Base-by-base conservation (phyloP, 495 filamentous ascomycete species). In the Aspergillus mulundensis region DNA sequence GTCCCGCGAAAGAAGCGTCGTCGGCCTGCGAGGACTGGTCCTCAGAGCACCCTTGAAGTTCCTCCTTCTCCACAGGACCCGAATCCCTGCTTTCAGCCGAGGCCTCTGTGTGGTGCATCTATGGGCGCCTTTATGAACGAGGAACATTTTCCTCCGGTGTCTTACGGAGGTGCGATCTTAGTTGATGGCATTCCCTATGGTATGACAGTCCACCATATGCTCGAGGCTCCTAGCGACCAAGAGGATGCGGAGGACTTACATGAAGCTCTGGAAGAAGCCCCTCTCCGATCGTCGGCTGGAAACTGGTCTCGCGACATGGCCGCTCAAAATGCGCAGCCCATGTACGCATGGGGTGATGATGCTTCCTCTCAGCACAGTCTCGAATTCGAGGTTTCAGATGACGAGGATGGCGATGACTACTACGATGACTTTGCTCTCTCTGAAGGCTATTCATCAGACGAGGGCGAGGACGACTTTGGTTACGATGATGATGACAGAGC, bases 131-230 rank as follows among this genome's bases (percentile, higher is more conserved):
- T 88, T 72, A 81, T 87, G 51, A 87, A 89, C 42, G 85, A 89
- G 45, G 82, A 87, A 40, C 91, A 95, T 61, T 72, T 96, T 1
- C 91, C 91, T 12, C 88, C 93, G 1, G 93, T 94, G 3, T 91
- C 90, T 10, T 91, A 92, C 66, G 93, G 93, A 5, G 93, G 93
- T 14, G 77, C 95, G 1, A 81, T 97, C 39, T 72, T 94, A 7
- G 84, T 96, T 7, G 90, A 97, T 67, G 84, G 87, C 50, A 81
- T 86, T 58, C 83, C 87, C 1, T 94, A 89, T 65, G 93, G 92
- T 7, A 90, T 97, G 86, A 96, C 88, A 16, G 93, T 97, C 3
- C 93, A 97, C 60, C 93, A 97, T 66, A 89, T 97, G 84, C 79
- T 97, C 1, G 93, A 97, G 60, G 83, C 87, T 15, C 88, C 87